Base-by-base conservation (phyloP, 768 basidiomycete species). In the Tricholomella constricta region DNA sequence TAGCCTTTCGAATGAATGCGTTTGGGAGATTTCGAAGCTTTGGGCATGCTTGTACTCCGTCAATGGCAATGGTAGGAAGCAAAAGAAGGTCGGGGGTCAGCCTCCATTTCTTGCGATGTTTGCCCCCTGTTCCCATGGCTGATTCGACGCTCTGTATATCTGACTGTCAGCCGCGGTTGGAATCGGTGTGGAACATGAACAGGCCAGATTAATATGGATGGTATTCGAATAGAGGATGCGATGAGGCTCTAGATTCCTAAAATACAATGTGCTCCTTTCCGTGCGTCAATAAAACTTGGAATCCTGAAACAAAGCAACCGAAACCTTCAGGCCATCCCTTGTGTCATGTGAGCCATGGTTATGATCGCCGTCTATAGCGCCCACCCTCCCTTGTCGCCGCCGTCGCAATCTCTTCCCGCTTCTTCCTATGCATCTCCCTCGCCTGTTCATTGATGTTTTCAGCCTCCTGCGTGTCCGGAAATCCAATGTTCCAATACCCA, bases 401-500 rank as follows among this genome's bases (percentile, higher is more conserved):
- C 49, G 62, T 69, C 58, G 84, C 83, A 6, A 91, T 73, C 51
- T 75, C 71, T 6, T 75, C 69, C 54, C 76, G 74, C 72, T 92
- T 92, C 66, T 78, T 74, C 60, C 69, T 70, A 57, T 89, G 85
- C 82, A 94, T 91, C 62, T 81, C 79, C 51, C 76, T 78, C 8
- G 94, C 94, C 52, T 72, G 72, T 54, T 74, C 71, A 66, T 96
- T 96, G 61, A 96, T 94, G 48, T 78, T 78, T 41, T 75, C 78
- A 14, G 83, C 85, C 63, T 91, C 83, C 67, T 95, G 94, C 3
- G 94, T 94, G 58, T 78, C 76, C 1, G 94, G 94, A 65, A 98
- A 95, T 1, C 89, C 92, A 52, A 95, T 94, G 51, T 86, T 78
- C 91, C 93, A 95, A 69, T 91, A 96, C 14, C 83, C 85, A 1